Percentiles rank a stretch among this genome's conserved stretches.
Conservation (phyloP, 805 yeast species). For the Babjeviella inositovora region DNA sequence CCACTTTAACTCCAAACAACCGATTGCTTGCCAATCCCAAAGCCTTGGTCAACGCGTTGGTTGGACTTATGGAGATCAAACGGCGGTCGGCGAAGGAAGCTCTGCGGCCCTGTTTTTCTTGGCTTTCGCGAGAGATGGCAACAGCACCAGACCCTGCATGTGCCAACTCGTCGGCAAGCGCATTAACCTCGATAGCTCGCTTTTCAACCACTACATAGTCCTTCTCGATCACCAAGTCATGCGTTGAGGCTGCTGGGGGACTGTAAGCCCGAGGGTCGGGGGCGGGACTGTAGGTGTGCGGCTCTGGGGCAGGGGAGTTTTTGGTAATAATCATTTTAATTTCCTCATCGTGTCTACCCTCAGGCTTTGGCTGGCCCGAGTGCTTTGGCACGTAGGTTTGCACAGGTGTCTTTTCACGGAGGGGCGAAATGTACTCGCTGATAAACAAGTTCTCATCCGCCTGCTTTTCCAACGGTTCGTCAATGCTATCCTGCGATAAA, state of each 20-base stretch:
- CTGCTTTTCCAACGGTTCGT: constrained; percentile 40
- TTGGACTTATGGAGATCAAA: constrained; percentile 61
- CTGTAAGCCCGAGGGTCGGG: constrained; percentile 11
- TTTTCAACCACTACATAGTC: constrained; percentile 94
- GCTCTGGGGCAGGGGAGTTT: constrained; percentile 25
- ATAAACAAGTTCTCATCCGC: constrained; percentile 72
- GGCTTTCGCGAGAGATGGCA: constrained; percentile 23
- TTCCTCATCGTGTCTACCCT: constrained; percentile 18
- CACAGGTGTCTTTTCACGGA: too few species aligned
- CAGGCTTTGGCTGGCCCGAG: constrained; percentile 4
- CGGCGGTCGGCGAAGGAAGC: constrained; percentile 51
- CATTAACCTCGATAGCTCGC: constrained; percentile 87
- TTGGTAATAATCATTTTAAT: constrained; percentile 24
- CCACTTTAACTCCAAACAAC: too few species aligned
- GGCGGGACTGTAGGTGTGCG: constrained; percentile 7
- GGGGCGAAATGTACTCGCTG: constrained; percentile 62
- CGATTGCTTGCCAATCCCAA: constrained; percentile 78
- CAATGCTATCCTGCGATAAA: constrained; percentile 27
- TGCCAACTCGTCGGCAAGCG: constrained; percentile 85
- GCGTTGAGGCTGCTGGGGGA: constrained; percentile 6
- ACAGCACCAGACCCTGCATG: constrained; percentile 35
- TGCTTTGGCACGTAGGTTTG: too few species aligned
- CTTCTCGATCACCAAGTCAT: constrained; percentile 46
- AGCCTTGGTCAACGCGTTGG: constrained; percentile 81
- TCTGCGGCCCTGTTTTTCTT: too few species aligned